These are phyloP conservation scores for Moniliophthora roreri DNA, from an alignment of 1,284 basidiomycete genomes.

Conservation along the genomic window DNA sequence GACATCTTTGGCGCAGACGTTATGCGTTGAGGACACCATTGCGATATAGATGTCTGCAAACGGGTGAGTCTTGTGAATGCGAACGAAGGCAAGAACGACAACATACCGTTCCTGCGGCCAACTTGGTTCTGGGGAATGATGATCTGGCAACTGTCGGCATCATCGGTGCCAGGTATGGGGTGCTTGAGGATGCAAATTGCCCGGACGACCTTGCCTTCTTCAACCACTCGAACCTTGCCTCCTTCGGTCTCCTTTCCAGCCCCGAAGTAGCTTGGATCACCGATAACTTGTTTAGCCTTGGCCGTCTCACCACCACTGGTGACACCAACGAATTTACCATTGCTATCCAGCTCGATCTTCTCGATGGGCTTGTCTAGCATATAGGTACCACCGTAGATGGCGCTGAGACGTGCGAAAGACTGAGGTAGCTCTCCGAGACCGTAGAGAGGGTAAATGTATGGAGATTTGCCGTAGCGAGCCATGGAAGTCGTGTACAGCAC, in stretches of 20 bases:
- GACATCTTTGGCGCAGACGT: constrained; percentile 93
- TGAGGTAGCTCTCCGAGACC: constrained; percentile 99
- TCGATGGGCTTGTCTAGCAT: constrained; percentile 98
- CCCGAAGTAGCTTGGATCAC: constrained; percentile 97
- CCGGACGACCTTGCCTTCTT: constrained; percentile 93
- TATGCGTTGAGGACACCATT: constrained; percentile 95
- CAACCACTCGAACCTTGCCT: constrained; percentile 85
- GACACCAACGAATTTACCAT: constrained; percentile 94
- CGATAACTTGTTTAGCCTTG: constrained; percentile 97
- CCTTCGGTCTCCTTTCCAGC: constrained; percentile 60
- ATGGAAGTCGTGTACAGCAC: constrained; percentile 98
- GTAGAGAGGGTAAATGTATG: constrained; percentile 99
- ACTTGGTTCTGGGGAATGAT: constrained; percentile 99
- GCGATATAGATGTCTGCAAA: constrained; percentile 95
- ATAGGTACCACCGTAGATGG: constrained; percentile 99
- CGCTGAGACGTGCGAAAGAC: constrained; percentile 96
- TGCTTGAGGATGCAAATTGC: constrained; percentile 99
- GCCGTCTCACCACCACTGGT: constrained; percentile 90
- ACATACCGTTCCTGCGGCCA: constrained; percentile 85
- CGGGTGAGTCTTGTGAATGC: constrained; percentile 10
- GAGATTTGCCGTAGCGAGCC: constrained; percentile 99
- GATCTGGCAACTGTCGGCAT: constrained; percentile 93
- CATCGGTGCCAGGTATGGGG: constrained; percentile 96
- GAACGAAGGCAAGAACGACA: not conserved
- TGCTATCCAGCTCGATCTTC: constrained; percentile 82